Evolutionary conservation across 208 protist species (phyloP), one percentile per base, ranked within the genome.

Genomic region (Balamuthia mandrillaris): DNA sequence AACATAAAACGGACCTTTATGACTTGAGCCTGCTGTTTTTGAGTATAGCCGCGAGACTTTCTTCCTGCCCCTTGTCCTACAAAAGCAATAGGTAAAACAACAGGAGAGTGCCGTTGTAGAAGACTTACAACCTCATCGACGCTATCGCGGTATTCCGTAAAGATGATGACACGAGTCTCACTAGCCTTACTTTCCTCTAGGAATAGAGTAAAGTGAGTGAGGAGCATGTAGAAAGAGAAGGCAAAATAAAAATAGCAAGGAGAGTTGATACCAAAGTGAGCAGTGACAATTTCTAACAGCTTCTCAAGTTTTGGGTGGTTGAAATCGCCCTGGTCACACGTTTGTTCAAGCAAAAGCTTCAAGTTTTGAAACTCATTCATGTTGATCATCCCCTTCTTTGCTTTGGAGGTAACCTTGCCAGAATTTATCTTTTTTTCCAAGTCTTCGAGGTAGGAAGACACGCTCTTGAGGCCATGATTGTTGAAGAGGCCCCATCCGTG

Each of bases 261-360:
- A 12, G 29, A 56, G 5, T 31, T 89, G 44, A 88, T 86, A 54
- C 29, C 27, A 88, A 94, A 91, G 68, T 93, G 90, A 16, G 86
- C 44, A 21, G 42, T 24, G 10, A 94, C 77, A 18, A 94, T 41
- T 24, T 92, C 61, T 41, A 75, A 12, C 24, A 94, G 35, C 49
- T 89, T 84, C 7, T 74, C 37, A 3, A 94, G 45, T 75, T 94
- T 94, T 0, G 91, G 91, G 42, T 94, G 88, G 35, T 84, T 74
- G 60, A 35, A 81, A 0, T 39, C 72, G 12, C 12, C 72, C 2
- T 56, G 24, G 49, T 81, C 72, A 37, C 49, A 33, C 42, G 61
- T 51, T 39, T 81, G 49, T 42, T 65, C 52, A 39, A 81, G 72
- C 52, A 81, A 37, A 21, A 81, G 42, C 51, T 51, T 81, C 0